A percentile compares a stretch with the other conserved stretches of the same genome.
Conservation (phyloP, 2,329 filamentous ascomycete genomes). For the Chalaropsis thielavioides region DNA sequence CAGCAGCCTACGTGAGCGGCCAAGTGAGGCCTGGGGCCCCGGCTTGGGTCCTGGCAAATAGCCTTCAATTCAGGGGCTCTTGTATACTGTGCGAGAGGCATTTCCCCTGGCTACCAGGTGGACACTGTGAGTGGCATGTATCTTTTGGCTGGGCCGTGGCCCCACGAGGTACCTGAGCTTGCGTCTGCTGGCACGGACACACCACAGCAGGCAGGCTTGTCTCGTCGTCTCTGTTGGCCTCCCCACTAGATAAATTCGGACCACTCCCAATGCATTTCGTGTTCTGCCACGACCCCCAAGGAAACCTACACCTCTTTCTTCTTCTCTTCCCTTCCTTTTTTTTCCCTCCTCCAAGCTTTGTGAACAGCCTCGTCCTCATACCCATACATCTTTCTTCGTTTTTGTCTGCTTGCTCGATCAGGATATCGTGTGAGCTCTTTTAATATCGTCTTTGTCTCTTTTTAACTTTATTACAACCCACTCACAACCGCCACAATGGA, state of each 20-base stretch:
- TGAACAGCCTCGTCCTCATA: conserved; percentile 18
- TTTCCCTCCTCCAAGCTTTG: conserved; percentile 17
- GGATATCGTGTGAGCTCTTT: conserved; percentile 20
- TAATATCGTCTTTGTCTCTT: conserved; percentile 18
- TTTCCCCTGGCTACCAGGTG: conserved; percentile 16
- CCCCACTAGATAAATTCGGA: conserved; percentile 19
- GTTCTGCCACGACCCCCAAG: conserved; percentile 15
- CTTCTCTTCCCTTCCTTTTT: conserved; percentile 16
- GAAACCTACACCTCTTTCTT: conserved; percentile 17
- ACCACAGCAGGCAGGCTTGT: not conserved
- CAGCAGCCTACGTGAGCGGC: not conserved
- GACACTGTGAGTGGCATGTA: conserved; percentile 11
- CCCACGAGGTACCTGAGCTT: conserved; percentile 17
- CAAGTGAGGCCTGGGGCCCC: conserved; percentile 4
- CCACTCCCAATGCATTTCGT: conserved; percentile 18
- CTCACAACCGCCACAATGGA: conserved; percentile 40
- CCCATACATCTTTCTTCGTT: conserved; percentile 17
- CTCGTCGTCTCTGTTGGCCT: conserved; percentile 16
- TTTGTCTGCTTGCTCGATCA: conserved; percentile 19
- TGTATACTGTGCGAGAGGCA: conserved; percentile 15
- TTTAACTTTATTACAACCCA: conserved; percentile 17
- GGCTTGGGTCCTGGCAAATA: conserved; percentile 2
- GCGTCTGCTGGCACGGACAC: conserved; percentile 16
- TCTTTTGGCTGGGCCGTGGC: conserved; percentile 12
- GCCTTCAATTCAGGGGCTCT: conserved; percentile 15